These are phyloP conservation scores for Alloascoidea africana DNA, from an alignment of 805 yeast species.

Conservation along the genomic window DNA sequence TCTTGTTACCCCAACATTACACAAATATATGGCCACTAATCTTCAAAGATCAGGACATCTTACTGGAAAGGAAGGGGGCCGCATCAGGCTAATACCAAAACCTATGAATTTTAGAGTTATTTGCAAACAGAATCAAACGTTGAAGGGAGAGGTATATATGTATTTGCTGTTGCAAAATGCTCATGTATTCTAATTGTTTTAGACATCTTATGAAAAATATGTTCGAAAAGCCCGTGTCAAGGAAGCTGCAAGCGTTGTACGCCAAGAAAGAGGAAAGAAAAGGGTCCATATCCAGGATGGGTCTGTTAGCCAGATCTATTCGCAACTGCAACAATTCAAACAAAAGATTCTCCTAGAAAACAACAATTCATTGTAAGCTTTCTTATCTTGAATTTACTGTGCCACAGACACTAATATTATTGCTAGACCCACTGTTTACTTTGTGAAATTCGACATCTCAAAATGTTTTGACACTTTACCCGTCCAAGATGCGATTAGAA, in stretches of 20 bases:
- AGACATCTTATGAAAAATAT: not conserved
- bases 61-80: not conserved
- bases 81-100: not conserved
- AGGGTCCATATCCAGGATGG: not conserved
- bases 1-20: not conserved
- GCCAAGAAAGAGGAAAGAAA: not conserved
- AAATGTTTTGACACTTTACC: not conserved
- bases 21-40: not conserved
- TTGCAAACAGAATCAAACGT: not conserved
- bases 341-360: not conserved
- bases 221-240: not conserved
- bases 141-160: not conserved
- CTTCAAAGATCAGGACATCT: not conserved
- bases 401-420: not conserved
- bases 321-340: not conserved
- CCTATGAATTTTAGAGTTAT: not conserved
- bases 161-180: not conserved
- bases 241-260: not conserved
- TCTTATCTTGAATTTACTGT: not conserved
- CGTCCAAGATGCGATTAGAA: not conserved
- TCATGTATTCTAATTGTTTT: not conserved
- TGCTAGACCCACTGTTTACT: not conserved
- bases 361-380: not conserved
- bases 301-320: not conserved
- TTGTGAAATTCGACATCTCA: not conserved